Conservation (phyloP, 768 basidiomycete species). For the Jaapia argillacea region DNA sequence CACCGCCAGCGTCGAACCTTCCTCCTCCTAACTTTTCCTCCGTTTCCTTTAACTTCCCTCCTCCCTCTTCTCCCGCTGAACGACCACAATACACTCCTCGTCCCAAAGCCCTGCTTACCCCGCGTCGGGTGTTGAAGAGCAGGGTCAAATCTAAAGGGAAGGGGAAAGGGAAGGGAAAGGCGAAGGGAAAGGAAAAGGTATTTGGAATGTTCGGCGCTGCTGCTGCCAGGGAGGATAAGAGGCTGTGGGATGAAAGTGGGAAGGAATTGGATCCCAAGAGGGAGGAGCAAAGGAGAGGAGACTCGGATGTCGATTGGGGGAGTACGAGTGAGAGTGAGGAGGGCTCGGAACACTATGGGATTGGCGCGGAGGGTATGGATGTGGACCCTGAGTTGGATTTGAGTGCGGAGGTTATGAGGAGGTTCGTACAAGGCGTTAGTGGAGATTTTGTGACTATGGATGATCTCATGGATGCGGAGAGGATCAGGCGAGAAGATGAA, state of each 20-base stretch:
- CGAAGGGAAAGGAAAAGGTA: conserved; percentile 4
- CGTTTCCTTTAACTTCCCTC: too few relatives aligned
- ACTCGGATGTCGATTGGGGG: conserved; percentile 66
- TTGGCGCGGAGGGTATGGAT: conserved; percentile 49
- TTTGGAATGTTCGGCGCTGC: conserved; percentile 47
- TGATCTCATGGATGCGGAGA: conserved; percentile 48
- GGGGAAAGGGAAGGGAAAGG: too few relatives aligned
- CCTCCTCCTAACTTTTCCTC: too few relatives aligned
- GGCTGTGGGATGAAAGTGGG: conserved; percentile 20
- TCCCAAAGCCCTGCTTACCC: too few relatives aligned
- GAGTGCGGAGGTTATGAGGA: conserved; percentile 37
- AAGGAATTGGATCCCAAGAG: conserved; percentile 25
- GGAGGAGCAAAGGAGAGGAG: conserved; percentile 45
- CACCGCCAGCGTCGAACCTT: too few relatives aligned
- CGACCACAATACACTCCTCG: too few relatives aligned
- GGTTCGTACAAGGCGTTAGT: conserved; percentile 43
- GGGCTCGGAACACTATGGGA: conserved; percentile 23
- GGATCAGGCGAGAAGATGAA: conserved; percentile 40
- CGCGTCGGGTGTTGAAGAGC: too few relatives aligned
- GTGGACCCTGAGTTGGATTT: conserved; percentile 48
- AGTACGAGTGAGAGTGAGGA: conserved; percentile 25
- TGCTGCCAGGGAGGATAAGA: conserved; percentile 41
- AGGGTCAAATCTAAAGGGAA: too few relatives aligned
- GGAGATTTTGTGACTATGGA: conserved; percentile 48
- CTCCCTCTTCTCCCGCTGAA: too few relatives aligned